Base-by-base conservation (phyloP, 2,329 filamentous ascomycete genomes). In the Trichoderma harzianum region DNA sequence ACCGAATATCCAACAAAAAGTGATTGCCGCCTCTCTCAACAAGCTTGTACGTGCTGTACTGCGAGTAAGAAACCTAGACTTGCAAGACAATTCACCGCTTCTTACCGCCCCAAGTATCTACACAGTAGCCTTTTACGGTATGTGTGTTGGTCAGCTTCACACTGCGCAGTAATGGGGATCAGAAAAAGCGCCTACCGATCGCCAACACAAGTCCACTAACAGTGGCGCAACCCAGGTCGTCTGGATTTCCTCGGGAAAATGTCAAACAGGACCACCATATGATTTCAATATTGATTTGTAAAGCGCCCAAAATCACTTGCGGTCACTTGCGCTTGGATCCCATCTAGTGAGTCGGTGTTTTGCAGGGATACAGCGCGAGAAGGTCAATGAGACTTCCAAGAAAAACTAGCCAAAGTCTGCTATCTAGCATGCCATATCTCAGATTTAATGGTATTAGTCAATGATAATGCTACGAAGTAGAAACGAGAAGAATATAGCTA, bases 151-250 rank as follows among this genome's bases (percentile, higher is more conserved):
- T 39, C 28, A 18, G 21, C 53, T 26, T 26, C 47, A 34, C 30
- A 28, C 3, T 43, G 39, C 4, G 18, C 26, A 28, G 26, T 18
- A 26, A 30, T 7, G 43, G 34, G 21, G 21, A 34, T 16, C 18
- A 34, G 57, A 5, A 30, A 16, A n/a, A 43, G 28, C 70, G 39
- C 72, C 65, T 69, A 72, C 64, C 70, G 69, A 67, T 26, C 61
- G 55, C 62, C 57, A 73, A 72, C 72, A 73, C 69, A 73, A 73
- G 63, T 67, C 30, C 28, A 30, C 34, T 39, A 43, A 43, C n/a
- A 34, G 24, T 5, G 2, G 16, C 39, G 16, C 21, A 53, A 34
- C 36, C 30, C 43, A 21, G 24, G 11, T 32, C 7, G 7, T 39
- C 21, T 2, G 10, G 12, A 28, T 24, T 8, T 5, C 11, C 10